phyloP scores from a whole-genome alignment of 2,329 filamentous ascomycete genomes.

The Nannizziopsis arthrosporioides region DNA sequence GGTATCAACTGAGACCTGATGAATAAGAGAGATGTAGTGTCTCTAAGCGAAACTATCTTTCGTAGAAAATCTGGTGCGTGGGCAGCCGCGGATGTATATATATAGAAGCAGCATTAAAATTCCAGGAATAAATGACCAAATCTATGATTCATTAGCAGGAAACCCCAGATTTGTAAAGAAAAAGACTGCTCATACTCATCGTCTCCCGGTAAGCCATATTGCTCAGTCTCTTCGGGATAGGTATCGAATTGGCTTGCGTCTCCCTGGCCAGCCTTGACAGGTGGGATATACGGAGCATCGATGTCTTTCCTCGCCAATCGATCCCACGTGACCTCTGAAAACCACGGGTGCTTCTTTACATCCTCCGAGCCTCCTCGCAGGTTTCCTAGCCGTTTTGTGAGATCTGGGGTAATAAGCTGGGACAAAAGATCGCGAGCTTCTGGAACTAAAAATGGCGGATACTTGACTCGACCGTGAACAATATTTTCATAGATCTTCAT shows the following conservation, averaged over 20 bases:
- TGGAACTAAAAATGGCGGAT: constrained; percentile 86
- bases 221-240: constrained; percentile 92
- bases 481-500: constrained; percentile 98
- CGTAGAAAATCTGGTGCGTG: no score
- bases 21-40: background rate
- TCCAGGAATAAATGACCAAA: constrained; percentile 65
- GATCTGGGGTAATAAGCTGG: constrained; percentile 82
- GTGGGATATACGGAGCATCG: constrained; percentile 92
- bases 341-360: constrained; percentile 94
- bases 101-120: constrained; percentile 43
- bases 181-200: constrained; percentile 62
- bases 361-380: constrained; percentile 81
- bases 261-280: constrained; percentile 82
- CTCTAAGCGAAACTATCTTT: no score
- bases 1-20: constrained; percentile 2
- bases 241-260: constrained; percentile 97
- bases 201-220: constrained; percentile 65
- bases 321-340: constrained; percentile 96
- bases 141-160: constrained; percentile 32
- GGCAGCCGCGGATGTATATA: no score
- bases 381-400: constrained; percentile 92
- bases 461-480: constrained; percentile 87
- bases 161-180: background rate
- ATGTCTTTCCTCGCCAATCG: constrained; percentile 89
- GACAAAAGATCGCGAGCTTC: constrained; percentile 89